Evolutionary conservation across 1,139 yeast genomes (phyloP).

Genomic region (Geotrichum macrosporum): DNA sequence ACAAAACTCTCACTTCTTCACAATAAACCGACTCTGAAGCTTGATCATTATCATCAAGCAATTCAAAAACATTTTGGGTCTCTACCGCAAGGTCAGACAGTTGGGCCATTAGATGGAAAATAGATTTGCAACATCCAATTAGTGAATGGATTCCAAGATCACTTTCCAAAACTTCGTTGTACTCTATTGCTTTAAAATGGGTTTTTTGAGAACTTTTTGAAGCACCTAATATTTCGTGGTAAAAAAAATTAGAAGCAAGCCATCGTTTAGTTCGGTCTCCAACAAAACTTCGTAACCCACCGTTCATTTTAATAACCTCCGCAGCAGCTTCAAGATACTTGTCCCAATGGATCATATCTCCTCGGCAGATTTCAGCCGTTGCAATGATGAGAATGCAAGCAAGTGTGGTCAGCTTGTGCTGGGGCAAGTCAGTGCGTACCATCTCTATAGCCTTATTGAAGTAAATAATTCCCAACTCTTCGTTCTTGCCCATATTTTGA

Average conservation of each 20-base stretch:
- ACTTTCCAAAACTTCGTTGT: constrained; percentile 47
- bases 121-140: constrained; percentile 65
- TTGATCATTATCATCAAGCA: not conserved
- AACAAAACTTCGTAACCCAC: constrained; percentile 52
- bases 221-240: constrained; percentile 70
- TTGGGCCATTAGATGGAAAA: constrained; percentile 63
- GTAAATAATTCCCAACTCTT: constrained; percentile 38
- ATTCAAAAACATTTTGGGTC: constrained; percentile 27
- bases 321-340: constrained; percentile 59
- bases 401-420: constrained; percentile 42
- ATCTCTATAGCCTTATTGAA: constrained; percentile 35
- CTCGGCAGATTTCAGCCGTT: constrained; percentile 71
- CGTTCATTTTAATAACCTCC: constrained; percentile 50
- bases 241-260: constrained; percentile 76
- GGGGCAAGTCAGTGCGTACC: constrained; percentile 24
- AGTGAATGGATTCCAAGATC: constrained; percentile 55
- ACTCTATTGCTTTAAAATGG: constrained; percentile 38
- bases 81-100: constrained; percentile 59
- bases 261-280: constrained; percentile 61
- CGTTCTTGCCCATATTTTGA: constrained; percentile 43
- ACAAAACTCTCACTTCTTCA: constrained; percentile 1
- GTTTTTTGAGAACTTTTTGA: constrained; percentile 41
- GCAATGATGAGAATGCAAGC: constrained; percentile 65
- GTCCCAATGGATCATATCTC: constrained; percentile 70
- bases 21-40: too few species aligned